These are phyloP conservation scores for Saccharomyces hybrid DNA, from an alignment of 1,139 yeast species.

Conservation along the genomic window DNA sequence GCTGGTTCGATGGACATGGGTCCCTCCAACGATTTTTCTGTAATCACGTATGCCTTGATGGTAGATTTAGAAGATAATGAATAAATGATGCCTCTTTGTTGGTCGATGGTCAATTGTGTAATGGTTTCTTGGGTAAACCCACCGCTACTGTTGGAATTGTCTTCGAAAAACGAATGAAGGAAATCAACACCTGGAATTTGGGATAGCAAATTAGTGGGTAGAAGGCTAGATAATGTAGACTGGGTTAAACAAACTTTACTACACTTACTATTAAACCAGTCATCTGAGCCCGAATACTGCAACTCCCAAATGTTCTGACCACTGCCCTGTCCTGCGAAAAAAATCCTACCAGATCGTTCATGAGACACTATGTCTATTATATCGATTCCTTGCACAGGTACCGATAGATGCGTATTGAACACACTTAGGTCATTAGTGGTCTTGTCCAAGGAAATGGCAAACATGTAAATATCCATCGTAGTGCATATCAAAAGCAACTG, in stretches of 20 bases:
- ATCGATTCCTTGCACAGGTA: conserved; percentile 70
- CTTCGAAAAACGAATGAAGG: conserved; percentile 35
- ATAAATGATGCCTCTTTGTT: conserved; percentile 68
- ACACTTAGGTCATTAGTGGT: conserved; percentile 53
- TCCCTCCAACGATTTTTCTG: conserved; percentile 33
- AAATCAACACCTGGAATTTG: conserved; percentile 40
- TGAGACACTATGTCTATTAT: conserved; percentile 57
- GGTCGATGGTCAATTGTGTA: conserved; percentile 62
- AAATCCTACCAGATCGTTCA: conserved; percentile 66
- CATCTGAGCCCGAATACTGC: conserved; percentile 72
- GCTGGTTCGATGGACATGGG: conserved; percentile 33
- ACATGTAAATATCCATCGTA: conserved; percentile 66
- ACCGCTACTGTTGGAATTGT: conserved; percentile 13
- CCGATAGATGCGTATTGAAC: conserved; percentile 76
- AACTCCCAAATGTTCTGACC: conserved; percentile 84
- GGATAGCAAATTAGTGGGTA: conserved; percentile 38
- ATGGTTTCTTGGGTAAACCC: conserved; percentile 46
- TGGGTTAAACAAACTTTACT: conserved; percentile 74
- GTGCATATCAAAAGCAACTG: conserved; percentile 73
- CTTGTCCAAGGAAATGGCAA: conserved; percentile 58
- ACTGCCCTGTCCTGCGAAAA: conserved; percentile 70
- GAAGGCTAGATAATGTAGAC: conserved; percentile 52
- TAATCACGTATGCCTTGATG: conserved; percentile 68
- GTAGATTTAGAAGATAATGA: conserved; percentile 76
- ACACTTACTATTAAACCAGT: conserved; percentile 82